Conservation (phyloP, 1,284 basidiomycete species). For the Irpex lacteus region DNA sequence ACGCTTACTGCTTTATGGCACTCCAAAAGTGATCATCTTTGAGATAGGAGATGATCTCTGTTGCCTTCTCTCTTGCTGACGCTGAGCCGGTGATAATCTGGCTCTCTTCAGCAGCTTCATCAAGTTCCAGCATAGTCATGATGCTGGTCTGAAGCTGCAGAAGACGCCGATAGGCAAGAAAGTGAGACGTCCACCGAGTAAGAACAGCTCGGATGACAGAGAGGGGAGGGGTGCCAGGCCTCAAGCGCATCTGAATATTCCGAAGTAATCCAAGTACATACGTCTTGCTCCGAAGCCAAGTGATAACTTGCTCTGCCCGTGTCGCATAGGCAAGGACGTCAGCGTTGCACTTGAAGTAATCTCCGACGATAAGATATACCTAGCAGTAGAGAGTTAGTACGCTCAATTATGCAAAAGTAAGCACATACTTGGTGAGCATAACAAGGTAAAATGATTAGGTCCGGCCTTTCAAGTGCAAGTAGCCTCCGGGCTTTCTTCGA, state of each 20-base stretch:
- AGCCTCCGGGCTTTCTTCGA: not conserved
- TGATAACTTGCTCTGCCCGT: not conserved
- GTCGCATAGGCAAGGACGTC: not conserved
- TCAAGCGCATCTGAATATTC: not conserved
- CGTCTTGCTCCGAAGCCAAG: not conserved
- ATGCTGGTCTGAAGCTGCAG: constrained; percentile 20
- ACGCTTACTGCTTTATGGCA: constrained; percentile 8
- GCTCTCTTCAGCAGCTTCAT: not conserved
- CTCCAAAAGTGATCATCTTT: constrained; percentile 14
- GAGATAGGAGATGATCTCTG: constrained; percentile 5
- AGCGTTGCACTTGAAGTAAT: not conserved
- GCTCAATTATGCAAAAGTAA: not conserved
- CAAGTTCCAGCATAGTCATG: not conserved
- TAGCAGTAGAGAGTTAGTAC: not conserved
- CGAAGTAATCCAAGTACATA: not conserved
- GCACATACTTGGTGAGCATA: not conserved
- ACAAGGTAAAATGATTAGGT: not conserved
- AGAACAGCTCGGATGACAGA: constrained; percentile 20
- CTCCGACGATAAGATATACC: not conserved
- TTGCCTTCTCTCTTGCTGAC: not conserved
- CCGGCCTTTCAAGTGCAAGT: not conserved
- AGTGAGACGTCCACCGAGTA: constrained; percentile 37
- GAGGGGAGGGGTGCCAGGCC: too few species aligned
- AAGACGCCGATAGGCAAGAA: constrained; percentile 26
- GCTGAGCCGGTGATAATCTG: not conserved